phyloP scores from a whole-genome alignment of 2,329 filamentous ascomycete genomes.

The Sclerotinia subarctica region DNA sequence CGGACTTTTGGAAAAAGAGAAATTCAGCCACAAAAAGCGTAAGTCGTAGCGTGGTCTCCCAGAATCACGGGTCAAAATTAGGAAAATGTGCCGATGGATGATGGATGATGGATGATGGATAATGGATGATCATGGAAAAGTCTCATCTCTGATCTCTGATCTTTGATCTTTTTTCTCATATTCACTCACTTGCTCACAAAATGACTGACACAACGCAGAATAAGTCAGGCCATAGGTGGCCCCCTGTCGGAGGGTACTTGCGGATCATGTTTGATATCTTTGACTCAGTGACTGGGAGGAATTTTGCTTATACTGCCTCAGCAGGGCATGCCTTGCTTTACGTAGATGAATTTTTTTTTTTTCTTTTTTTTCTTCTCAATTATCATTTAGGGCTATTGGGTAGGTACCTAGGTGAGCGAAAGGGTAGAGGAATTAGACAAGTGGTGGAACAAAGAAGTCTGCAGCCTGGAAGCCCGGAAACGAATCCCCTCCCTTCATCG shows the following conservation, averaged over 20 bases:
- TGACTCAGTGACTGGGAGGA: slow-evolving; percentile 10
- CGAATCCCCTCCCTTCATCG: slow-evolving; percentile 10
- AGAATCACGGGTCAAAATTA: slow-evolving; percentile 18
- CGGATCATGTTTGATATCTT: slow-evolving; percentile 15
- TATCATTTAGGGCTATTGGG: not conserved
- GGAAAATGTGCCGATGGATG: slow-evolving; percentile 4
- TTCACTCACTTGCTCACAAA: not conserved
- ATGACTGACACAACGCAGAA: slow-evolving; percentile 14
- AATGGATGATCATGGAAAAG: slow-evolving; percentile 11
- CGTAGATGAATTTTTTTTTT: not conserved
- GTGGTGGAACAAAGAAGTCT: slow-evolving; percentile 17
- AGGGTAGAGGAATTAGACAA: not conserved
- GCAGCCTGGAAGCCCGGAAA: slow-evolving; percentile 20
- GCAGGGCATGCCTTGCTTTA: slow-evolving; percentile 19
- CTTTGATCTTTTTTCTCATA: not conserved
- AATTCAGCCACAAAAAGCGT: slow-evolving; percentile 19
- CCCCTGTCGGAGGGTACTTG: slow-evolving; percentile 9
- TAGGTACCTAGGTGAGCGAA: slow-evolving; percentile 1
- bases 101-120: not conserved
- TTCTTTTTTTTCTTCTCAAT: too few species aligned
- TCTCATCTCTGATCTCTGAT: not conserved
- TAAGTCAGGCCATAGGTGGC: slow-evolving; percentile 18
- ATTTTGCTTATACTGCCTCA: slow-evolving; percentile 18
- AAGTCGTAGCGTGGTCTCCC: not conserved
- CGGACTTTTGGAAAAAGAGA: slow-evolving; percentile 9